phyloP scores from a whole-genome alignment of 371 early-diverging fungal genomes.

The Encephalitozoon romaleae region DNA sequence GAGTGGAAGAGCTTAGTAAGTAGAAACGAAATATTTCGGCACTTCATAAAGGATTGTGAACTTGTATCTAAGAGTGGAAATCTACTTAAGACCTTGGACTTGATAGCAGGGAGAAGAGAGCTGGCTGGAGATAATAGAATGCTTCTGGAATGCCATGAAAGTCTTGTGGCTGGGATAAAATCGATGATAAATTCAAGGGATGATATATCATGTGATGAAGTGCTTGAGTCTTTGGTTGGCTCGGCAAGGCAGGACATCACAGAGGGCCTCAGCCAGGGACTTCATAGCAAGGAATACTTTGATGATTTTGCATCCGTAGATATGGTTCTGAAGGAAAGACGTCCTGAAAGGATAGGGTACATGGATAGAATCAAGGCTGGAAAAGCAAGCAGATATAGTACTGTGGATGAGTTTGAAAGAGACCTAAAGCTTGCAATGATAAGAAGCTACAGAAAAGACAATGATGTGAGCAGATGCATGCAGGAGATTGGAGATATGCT shows the following conservation, averaged over 20 bases:
- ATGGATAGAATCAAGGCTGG: constrained; percentile 1
- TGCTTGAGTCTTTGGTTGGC: neutral
- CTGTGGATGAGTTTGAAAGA: constrained; percentile 19
- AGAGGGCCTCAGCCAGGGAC: neutral
- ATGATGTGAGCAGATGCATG: constrained; percentile 22
- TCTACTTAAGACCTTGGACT: neutral
- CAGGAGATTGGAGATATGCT: constrained; percentile 39
- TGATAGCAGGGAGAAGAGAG: constrained; percentile 21
- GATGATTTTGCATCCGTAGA: constrained; percentile 17
- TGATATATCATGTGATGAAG: constrained; percentile 29
- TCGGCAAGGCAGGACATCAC: neutral
- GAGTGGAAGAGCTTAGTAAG: constrained; percentile 18
- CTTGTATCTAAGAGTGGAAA: neutral
- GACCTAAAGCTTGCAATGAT: constrained; percentile 26
- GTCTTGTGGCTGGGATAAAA: neutral
- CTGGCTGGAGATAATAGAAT: constrained; percentile 1
- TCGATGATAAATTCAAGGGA: neutral
- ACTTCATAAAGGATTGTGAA: constrained; percentile 35
- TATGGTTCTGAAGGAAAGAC: neutral
- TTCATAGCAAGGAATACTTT: neutral
- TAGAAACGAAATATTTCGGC: neutral
- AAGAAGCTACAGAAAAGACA: constrained; percentile 10
- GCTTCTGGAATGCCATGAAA: constrained; percentile 34
- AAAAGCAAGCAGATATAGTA: neutral
- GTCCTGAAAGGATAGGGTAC: constrained; percentile 1